phyloP scores from a whole-genome alignment of 2,329 filamentous ascomycete genomes.

The Calonectria multiphialidica region DNA sequence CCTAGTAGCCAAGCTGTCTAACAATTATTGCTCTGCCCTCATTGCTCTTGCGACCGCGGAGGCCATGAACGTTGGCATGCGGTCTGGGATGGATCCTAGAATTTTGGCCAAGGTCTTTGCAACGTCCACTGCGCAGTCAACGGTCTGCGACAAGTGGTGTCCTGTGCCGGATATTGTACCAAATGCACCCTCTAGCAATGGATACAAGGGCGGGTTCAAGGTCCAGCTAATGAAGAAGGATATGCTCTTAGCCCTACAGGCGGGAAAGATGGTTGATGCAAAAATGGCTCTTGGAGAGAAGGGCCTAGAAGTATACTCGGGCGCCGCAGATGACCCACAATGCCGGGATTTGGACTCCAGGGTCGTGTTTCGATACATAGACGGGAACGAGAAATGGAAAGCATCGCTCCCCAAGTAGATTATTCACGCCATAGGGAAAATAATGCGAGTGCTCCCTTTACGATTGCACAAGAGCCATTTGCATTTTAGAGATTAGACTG shows the following conservation, averaged over 20 bases:
- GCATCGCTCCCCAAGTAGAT: neutral
- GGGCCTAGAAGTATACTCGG: constrained; percentile 8
- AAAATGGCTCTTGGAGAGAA: constrained; percentile 6
- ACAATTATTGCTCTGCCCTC: constrained; percentile 29
- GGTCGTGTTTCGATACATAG: constrained; percentile 26
- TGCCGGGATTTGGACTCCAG: constrained; percentile 28
- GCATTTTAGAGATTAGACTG: too few species aligned
- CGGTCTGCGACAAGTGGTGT: constrained; percentile 25
- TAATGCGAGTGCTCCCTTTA: neutral
- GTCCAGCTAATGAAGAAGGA: constrained; percentile 33
- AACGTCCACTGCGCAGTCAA: constrained; percentile 26
- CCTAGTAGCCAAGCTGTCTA: constrained; percentile 26
- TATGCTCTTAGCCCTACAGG: constrained; percentile 19
- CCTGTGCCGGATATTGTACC: constrained; percentile 22
- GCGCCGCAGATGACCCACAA: constrained; percentile 2
- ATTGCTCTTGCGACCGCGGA: constrained; percentile 25
- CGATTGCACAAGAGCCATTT: neutral
- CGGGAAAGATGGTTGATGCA: constrained; percentile 12
- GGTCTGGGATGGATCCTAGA: constrained; percentile 23
- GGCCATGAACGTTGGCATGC: constrained; percentile 29
- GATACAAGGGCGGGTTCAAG: constrained; percentile 27
- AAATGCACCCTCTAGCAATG: constrained; percentile 22
- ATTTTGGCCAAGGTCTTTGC: constrained; percentile 19
- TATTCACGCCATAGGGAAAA: neutral
- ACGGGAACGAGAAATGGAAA: constrained; percentile 24